Percentiles rank a stretch among this genome's conserved stretches.
phyloP scores from a whole-genome alignment of 2,329 filamentous ascomycete genomes.

The Annulohypoxylon truncatum region DNA sequence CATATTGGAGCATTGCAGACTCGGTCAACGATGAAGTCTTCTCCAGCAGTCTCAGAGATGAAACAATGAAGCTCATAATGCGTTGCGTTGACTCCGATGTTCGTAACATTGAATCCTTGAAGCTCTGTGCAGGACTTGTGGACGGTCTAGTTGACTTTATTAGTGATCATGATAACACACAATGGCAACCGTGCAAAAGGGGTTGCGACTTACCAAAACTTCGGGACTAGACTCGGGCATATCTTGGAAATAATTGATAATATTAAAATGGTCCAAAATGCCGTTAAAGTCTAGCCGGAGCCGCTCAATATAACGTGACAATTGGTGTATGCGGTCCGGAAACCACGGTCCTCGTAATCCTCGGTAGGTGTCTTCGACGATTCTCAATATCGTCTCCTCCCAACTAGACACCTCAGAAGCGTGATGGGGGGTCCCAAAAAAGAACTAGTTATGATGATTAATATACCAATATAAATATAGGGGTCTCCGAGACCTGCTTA shows the following conservation, averaged over 20 bases:
- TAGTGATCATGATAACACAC: background rate
- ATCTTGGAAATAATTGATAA: conserved; percentile 28
- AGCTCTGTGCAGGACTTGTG: conserved; percentile 21
- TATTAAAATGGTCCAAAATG: conserved; percentile 14
- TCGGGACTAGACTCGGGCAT: conserved; percentile 13
- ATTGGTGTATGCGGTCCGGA: conserved; percentile 12
- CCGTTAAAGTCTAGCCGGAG: background rate
- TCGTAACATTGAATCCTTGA: conserved; percentile 17
- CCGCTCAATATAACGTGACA: conserved; percentile 6
- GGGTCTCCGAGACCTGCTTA: background rate
- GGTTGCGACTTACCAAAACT: background rate
- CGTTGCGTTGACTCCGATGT: conserved; percentile 11
- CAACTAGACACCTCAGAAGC: conserved; percentile 8
- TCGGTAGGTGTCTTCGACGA: conserved; percentile 23
- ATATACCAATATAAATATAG: background rate
- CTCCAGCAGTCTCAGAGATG: conserved; percentile 1
- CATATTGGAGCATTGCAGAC: background rate
- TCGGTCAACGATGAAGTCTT: conserved; percentile 11
- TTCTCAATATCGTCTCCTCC: conserved; percentile 10
- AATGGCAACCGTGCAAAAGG: background rate
- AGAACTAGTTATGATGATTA: background rate
- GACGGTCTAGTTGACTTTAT: conserved; percentile 10
- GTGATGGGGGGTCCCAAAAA: conserved; percentile 27
- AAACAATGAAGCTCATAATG: conserved; percentile 18
- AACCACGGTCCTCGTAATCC: conserved; percentile 21